phyloP scores from a whole-genome alignment of 305 asterid genomes.

The Andrographis paniculata region DNA sequence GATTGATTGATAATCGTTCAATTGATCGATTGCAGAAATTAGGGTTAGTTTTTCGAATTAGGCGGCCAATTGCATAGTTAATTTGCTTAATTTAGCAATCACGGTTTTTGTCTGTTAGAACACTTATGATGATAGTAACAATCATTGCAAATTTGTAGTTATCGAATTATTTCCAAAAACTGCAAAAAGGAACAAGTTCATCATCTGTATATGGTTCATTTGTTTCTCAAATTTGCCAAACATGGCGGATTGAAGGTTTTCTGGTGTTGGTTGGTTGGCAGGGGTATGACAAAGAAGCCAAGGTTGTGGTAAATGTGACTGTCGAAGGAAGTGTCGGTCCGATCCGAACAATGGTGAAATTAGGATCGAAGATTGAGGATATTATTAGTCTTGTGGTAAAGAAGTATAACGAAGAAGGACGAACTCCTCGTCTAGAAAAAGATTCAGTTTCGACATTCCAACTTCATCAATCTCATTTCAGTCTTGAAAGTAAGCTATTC shows the following conservation, averaged over 20 bases:
- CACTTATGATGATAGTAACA: too few relatives aligned
- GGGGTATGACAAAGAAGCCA: constrained; percentile 51
- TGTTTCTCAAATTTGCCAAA: too few relatives aligned
- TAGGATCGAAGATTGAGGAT: constrained; percentile 65
- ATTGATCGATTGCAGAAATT: background rate
- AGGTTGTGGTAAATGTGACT: constrained; percentile 68
- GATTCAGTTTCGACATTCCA: constrained; percentile 31
- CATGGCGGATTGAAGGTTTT: background rate
- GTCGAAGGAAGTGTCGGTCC: constrained; percentile 84
- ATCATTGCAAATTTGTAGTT: too few relatives aligned
- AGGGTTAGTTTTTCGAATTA: background rate
- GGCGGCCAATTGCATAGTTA: too few relatives aligned
- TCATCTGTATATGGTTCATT: too few relatives aligned
- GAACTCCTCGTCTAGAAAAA: constrained; percentile 51
- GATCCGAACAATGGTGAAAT: constrained; percentile 49
- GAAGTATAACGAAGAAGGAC: constrained; percentile 58
- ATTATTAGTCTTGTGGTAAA: constrained; percentile 40
- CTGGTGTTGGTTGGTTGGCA: constrained; percentile 6
- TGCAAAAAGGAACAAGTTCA: too few relatives aligned
- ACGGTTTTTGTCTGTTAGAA: too few relatives aligned
- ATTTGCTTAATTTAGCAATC: too few relatives aligned
- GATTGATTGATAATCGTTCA: background rate
- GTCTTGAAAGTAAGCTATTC: constrained; percentile 58
- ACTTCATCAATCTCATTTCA: constrained; percentile 55
- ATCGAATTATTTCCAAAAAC: too few relatives aligned